Evolutionary conservation across 805 yeast genomes (phyloP), one percentile per base, ranked within the genome.

Genomic region (Limtongia smithiae): DNA sequence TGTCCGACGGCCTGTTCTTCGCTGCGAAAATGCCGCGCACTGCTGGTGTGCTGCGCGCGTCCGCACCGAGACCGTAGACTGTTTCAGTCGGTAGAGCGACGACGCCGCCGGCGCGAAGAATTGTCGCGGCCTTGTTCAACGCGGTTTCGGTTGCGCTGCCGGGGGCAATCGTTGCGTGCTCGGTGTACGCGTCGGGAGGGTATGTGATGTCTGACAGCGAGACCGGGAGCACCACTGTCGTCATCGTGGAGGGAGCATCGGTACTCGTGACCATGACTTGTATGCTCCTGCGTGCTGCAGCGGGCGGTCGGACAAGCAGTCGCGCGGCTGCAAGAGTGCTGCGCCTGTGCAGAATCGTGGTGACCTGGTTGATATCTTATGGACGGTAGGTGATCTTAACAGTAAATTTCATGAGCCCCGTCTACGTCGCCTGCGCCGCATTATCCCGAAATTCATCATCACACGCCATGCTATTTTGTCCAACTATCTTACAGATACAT

Each of bases 51-150:
- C 73, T 75, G 42, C 86, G 70, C 0, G 95, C 85, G 2, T 90
- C 83, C 0, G 93, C 98, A 0, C 96, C 98, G 0, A 93, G 73
- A 0, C 98, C 98, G 65, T 93, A 93, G 0, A 93, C 98, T 0
- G 98, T 93, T 64, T 93, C 98, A 0, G 98, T 87, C 1, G 98
- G 98, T 61, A 93, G 90, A 0, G 91, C 97, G 12, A 93, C 89
- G 0, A 83, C 88, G 24, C 80, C 71, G 0, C 82, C 70, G 2
- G 67, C 65, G 15, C 70, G 65, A 3, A 89, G 66, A 3, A 81
- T 67, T 1, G 69, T 59, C 0, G 88, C 81, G 4, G 96, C 97
- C 17, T 67, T n/a, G 24, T 37, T 17, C 8, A 53, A 28, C 21
- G 44, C 48, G 11, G 14, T 24, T 31, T 24, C 28, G 3, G 56